phyloP scores from a whole-genome alignment of 148 eudicot species.

The Cornus florida region DNA sequence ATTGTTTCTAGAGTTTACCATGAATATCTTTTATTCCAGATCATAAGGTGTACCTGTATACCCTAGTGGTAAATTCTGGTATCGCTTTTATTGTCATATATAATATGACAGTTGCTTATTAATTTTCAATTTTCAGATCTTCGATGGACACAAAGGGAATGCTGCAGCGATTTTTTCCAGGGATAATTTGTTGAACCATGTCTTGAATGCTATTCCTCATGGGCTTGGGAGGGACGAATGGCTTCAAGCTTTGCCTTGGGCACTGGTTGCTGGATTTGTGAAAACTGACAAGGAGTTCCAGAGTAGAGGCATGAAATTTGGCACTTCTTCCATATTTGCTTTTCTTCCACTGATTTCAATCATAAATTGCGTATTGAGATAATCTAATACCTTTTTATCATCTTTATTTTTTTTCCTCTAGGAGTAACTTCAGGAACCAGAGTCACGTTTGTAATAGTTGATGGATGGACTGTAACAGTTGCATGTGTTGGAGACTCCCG shows the following conservation, averaged over 20 bases:
- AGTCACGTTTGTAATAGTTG: too few species aligned
- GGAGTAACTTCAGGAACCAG: conserved; percentile 92
- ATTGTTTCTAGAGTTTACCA: neutral
- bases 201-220: too few species aligned
- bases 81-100: too few species aligned
- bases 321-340: neutral
- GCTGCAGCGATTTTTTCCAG: conserved; percentile 78
- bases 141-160: conserved; percentile 89
- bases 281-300: too few species aligned
- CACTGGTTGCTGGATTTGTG: conserved; percentile 84
- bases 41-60: too few species aligned
- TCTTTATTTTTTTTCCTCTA: conserved; percentile 20
- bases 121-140: too few species aligned
- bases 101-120: too few species aligned
- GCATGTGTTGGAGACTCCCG: too few species aligned
- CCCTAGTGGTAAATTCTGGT: too few species aligned
- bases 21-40: too few species aligned
- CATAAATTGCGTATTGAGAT: too few species aligned
- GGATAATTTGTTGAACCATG: conserved; percentile 65
- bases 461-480: too few species aligned
- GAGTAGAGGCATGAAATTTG: conserved; percentile 42
- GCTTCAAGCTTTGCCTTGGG: conserved; percentile 82
- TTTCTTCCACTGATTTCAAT: neutral
- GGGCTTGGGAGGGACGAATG: conserved; percentile 83
- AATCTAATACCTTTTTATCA: neutral